Evolutionary conservation across 2,329 filamentous ascomycete species (phyloP), one percentile per base, ranked within the genome.

Genomic region (Aspergillus piperis): DNA sequence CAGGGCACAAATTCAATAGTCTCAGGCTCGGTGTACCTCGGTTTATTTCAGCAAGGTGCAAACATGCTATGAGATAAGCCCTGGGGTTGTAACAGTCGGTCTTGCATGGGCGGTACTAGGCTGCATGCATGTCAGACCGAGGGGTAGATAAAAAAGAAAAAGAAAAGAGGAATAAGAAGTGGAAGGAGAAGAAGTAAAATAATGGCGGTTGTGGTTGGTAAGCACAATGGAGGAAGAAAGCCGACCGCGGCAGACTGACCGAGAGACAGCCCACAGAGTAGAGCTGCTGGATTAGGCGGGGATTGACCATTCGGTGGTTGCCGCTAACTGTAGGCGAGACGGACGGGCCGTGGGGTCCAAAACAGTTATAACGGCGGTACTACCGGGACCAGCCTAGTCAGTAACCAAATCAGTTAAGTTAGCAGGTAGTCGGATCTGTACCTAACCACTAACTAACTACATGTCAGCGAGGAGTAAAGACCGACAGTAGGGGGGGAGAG

Each of bases 301-400:
- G 11, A 30, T 36, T 36, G 32, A 36, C 32, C 15, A 8, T 17
- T 15, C 15, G n/a, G 17, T 8, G 23, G 13, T 30, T n/a, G 39
- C 53, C 53, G 42, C 53, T 55, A 55, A 42, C 23, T 47, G 53
- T 23, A 55, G 53, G 41, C 39, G 39, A 44, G 25, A 27, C 39
- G 25, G 30, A 27, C n/a, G 25, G 15, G 27, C 53, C 39, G 53
- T 55, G 53, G 53, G 53, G 53, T 55, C 53, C 53, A 47, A 55
- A 55, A 47, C 13, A 11, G 8, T 25, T 50, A 6, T 3, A 55
- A 44, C 25, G 39, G 41, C 13, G 38, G 38, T 44, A 44, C 41
- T 44, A 27, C 52, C 17, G n/a, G 39, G 52, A 42, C 15, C 8
- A 23, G 39, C 19, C 21, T 39, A 53, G 30, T 19, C 25, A 15